Conservation (phyloP, 2,329 filamentous ascomycete species). For the Alternaria solani region DNA sequence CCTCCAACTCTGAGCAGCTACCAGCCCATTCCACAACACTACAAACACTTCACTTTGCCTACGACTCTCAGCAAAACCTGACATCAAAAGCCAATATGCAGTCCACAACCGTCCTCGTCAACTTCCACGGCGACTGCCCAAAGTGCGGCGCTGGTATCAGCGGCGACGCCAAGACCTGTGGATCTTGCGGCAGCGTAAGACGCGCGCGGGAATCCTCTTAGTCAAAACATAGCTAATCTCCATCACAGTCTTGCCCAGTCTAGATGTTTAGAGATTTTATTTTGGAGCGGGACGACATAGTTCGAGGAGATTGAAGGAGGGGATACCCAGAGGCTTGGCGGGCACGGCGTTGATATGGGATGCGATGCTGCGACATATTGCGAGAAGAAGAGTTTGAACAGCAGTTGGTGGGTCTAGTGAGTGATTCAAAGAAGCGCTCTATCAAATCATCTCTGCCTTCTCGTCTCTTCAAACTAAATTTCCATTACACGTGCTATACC, state of each 20-base stretch:
- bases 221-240: background rate
- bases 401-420: background rate
- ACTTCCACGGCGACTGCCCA: slow-evolving; percentile 50
- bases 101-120: slow-evolving; percentile 36
- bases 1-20: slow-evolving; percentile 29
- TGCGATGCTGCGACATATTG: background rate
- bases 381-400: background rate
- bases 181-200: slow-evolving; percentile 49
- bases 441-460: background rate
- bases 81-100: slow-evolving; percentile 34
- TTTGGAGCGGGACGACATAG: slow-evolving; percentile 4
- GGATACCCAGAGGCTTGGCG: background rate
- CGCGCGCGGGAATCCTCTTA: too few relatives aligned
- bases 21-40: slow-evolving; percentile 15
- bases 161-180: slow-evolving; percentile 47
- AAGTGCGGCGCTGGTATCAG: slow-evolving; percentile 49
- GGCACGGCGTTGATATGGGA: background rate
- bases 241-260: slow-evolving; percentile 33
- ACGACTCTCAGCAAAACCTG: background rate
- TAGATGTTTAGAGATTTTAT: slow-evolving; percentile 10
- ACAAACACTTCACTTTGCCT: background rate
- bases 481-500: background rate
- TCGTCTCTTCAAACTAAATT: background rate
- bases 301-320: background rate
- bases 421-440: background rate